Percentiles rank a stretch among this genome's conserved stretches.
Evolutionary conservation across 768 basidiomycete species (phyloP).

Genomic region (Boletus barrowsii): DNA sequence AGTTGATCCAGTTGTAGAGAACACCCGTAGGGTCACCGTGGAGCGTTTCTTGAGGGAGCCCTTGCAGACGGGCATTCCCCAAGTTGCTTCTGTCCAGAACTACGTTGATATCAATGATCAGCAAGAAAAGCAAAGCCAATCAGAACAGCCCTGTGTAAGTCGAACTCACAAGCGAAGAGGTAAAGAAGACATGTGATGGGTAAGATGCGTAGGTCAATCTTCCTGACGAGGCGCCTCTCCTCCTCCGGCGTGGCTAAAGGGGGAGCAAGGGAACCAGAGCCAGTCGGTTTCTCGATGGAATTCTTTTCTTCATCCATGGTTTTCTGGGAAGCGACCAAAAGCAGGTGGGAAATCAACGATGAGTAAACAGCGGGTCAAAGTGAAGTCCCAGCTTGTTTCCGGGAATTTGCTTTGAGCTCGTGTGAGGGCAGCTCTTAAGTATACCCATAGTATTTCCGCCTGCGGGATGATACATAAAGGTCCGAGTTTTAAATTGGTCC

Average conservation of each 20-base stretch:
- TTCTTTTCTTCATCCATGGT: slow-evolving; percentile 23
- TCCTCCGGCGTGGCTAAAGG: slow-evolving; percentile 30
- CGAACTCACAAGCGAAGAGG: slow-evolving; percentile 63
- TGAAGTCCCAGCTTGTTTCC: not conserved
- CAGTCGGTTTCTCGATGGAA: not conserved
- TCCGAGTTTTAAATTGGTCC: not conserved
- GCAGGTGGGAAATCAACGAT: not conserved
- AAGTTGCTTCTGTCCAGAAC: slow-evolving; percentile 73
- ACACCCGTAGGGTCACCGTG: slow-evolving; percentile 63
- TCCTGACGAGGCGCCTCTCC: slow-evolving; percentile 36
- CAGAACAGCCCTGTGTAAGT: not conserved
- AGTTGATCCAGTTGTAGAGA: slow-evolving; percentile 72
- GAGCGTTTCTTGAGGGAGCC: slow-evolving; percentile 63
- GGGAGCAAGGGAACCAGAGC: not conserved
- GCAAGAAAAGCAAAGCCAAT: not conserved
- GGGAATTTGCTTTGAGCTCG: not conserved
- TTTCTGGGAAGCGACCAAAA: not conserved
- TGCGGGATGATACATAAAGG: not conserved
- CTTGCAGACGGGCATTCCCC: slow-evolving; percentile 76
- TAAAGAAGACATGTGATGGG: slow-evolving; percentile 71
- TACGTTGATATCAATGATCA: slow-evolving; percentile 5
- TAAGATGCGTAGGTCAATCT: slow-evolving; percentile 35
- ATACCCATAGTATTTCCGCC: not conserved
- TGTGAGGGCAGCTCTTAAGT: not conserved
- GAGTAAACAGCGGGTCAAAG: not conserved